Evolutionary conservation across 345 rosid species (phyloP).

Genomic region (Iberis pinnata): DNA sequence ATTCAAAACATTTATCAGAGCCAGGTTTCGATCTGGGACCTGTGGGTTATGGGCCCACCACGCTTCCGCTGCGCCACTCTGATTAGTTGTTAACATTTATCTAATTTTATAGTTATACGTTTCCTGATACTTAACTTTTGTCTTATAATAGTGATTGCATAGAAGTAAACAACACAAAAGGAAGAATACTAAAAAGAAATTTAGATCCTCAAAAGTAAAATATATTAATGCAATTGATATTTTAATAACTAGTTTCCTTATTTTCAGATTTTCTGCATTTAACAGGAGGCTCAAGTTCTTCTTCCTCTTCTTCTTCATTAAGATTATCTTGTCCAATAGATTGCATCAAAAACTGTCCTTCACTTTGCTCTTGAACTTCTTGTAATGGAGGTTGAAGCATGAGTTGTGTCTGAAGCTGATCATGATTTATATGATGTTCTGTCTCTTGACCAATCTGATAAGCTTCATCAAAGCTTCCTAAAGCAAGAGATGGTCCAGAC

Average conservation of each 20-base stretch:
- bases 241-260: slow-evolving; percentile 24
- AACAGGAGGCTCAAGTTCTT: slow-evolving; percentile 25
- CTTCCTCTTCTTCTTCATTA: slow-evolving; percentile 22
- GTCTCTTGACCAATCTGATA: slow-evolving; percentile 43
- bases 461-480: slow-evolving; percentile 44
- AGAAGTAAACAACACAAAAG: no score
- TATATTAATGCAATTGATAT: neutral
- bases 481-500: slow-evolving; percentile 43
- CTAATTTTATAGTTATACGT: no score
- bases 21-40: slow-evolving; percentile 76
- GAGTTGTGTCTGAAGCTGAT: slow-evolving; percentile 43
- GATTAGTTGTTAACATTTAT: slow-evolving; percentile 6
- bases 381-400: slow-evolving; percentile 49
- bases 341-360: slow-evolving; percentile 34
- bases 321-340: slow-evolving; percentile 25
- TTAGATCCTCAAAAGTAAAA: neutral
- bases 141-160: no score
- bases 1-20: slow-evolving; percentile 26
- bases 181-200: neutral
- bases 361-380: slow-evolving; percentile 29
- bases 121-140: no score
- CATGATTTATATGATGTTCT: slow-evolving; percentile 36
- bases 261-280: slow-evolving; percentile 24
- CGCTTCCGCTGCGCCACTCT: slow-evolving; percentile 90
- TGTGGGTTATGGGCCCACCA: slow-evolving; percentile 84